Base-by-base conservation (phyloP, 352 stramenopile genomes). In the Peronospora belbahrii region DNA sequence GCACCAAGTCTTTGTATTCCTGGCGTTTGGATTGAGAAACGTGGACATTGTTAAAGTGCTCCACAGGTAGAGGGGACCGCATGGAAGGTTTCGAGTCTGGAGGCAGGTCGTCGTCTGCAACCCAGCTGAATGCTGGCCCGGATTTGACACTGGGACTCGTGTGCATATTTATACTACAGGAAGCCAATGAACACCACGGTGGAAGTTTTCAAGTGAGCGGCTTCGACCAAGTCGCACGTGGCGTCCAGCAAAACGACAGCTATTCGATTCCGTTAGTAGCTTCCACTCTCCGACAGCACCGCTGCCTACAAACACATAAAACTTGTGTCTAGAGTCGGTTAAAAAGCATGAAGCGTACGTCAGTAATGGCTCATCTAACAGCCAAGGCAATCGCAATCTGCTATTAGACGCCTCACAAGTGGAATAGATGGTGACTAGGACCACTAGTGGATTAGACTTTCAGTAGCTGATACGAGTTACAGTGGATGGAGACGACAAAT, bases 11-110 rank as follows among this genome's bases (percentile, higher is more conserved):
- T 10, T 34, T 34, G 34, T 58, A 72, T 19, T 72, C 47, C 14
- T 72, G 25, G 14, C 65, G 42, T 37, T 76, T 61, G 14, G 54
- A 56, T 0, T 19, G 17, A 10, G 59, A 57, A 30, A 76, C 30
- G 22, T 57, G 32, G 6, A 65, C 37, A 9, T 47, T n/a, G 1
- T 49, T 50, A 36, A 79, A 71, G 58, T 66, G 62, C 10, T 34
- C 47, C 8, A 40, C 32, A 14, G 52, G 52, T 10, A 74, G 17
- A 6, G 59, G 64, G 27, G 50, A 64, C 10, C 36, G 30, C 41
- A 59, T 49, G 13, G 34, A 27, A 8, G 30, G 32, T 38, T 43
- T 46, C 17, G 33, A n/a, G 10, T 46, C 36, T 25, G 48, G 11
- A 18, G 38, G 10, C 38, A 46, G 25, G 17, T 59, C 52, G 34